A percentile compares a stretch with the other conserved stretches of the same genome.
Conservation (phyloP, 2,329 filamentous ascomycete genomes). For the Penicillium expansum region DNA sequence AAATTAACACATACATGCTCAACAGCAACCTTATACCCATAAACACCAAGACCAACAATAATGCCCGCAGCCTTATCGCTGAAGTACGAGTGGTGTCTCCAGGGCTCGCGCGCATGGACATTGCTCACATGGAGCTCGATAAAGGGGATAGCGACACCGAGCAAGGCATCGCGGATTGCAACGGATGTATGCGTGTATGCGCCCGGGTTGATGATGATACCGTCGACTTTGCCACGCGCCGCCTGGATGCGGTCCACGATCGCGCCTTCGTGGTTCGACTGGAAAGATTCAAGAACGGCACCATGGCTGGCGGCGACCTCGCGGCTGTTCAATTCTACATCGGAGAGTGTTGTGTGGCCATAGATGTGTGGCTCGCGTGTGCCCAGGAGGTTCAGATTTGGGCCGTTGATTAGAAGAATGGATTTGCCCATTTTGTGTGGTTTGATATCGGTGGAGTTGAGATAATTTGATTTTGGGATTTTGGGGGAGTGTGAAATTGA, state of each 20-base stretch:
- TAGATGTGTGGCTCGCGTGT: conserved; percentile 72
- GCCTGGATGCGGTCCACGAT: conserved; percentile 71
- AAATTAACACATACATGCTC: conserved; percentile 49
- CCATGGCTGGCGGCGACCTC: conserved; percentile 52
- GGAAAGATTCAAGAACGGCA: conserved; percentile 58
- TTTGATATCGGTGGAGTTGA: neutral
- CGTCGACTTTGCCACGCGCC: conserved; percentile 59
- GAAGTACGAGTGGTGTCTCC: conserved; percentile 67
- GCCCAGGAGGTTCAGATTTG: conserved; percentile 77
- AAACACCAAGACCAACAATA: conserved; percentile 66
- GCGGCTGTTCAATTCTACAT: conserved; percentile 55
- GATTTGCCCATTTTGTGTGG: conserved; percentile 32
- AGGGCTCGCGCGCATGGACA: conserved; percentile 68
- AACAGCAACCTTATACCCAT: conserved; percentile 60
- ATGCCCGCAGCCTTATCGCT: conserved; percentile 73
- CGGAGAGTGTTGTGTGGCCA: conserved; percentile 64
- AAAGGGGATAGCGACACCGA: conserved; percentile 68
- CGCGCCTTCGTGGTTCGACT: conserved; percentile 76
- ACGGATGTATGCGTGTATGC: conserved; percentile 75
- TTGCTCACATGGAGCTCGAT: conserved; percentile 76
- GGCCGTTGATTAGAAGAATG: conserved; percentile 76
- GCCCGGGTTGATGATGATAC: conserved; percentile 69
- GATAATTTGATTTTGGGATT: neutral
- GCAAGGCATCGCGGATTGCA: conserved; percentile 69
- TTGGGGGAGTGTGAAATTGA: neutral